Base-by-base conservation (phyloP, 2,329 filamentous ascomycete species). In the Trichoderma hamatum region DNA sequence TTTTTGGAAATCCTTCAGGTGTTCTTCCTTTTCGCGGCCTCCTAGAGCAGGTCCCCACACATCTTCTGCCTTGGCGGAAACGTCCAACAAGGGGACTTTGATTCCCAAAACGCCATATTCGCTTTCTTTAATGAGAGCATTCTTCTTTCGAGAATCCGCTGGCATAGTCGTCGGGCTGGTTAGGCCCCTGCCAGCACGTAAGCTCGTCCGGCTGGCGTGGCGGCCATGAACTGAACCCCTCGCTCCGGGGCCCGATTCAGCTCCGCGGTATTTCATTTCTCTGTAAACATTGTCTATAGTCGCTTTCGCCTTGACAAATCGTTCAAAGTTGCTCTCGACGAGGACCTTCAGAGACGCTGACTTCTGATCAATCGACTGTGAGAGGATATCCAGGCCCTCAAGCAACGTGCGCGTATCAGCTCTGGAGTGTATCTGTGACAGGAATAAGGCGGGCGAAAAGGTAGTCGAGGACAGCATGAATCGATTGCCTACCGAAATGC, bases 271-370 rank as follows among this genome's bases (percentile, higher is more conserved):
- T 85, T 88, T 97, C 96, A 99, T 99, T 80, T 99, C 96, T 71
- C 90, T 96, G 81, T 99, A 99, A 64, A 99, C 96, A 81, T 97
- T 97, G 82, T 99, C 96, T 75, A 99, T 98, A 9, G 95, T 98
- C 21, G 95, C 93, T 80, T 99, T 99, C 54, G 96, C 96, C 72
- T 93, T 91, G 68, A 99, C 96, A 82, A 99, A 99, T 73, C 95
- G 91, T 80, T 99, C 96, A 77, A 99, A 99, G 79, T 99, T 99
- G 72, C 93, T 95, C 80, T 99, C 96, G 28, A 99, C 96, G 21
- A 99, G 86, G 13, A 97, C 92, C 78, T 99, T 99, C 71, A 99
- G 86, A 4, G 94, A 97, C 0, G 95, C 96, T 0, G 95, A 97
- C 80, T 99, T 99, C 81, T 98, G 93, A 76, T 98, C 96, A 75